Conservation (phyloP, 2,329 filamentous ascomycete species). For the Microthyrium microscopicum region DNA sequence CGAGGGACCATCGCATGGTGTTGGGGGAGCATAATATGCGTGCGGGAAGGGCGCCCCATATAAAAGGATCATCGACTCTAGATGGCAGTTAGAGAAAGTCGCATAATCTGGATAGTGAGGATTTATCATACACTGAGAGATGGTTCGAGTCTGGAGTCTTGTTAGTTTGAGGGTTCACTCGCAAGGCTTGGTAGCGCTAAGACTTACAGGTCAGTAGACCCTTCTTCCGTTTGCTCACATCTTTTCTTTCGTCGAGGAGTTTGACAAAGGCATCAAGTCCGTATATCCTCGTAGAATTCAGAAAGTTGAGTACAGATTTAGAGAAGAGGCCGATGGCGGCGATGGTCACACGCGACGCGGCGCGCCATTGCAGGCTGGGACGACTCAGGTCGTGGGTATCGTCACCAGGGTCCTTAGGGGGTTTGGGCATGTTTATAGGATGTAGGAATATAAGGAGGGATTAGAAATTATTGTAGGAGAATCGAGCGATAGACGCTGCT, state of each 20-base stretch:
- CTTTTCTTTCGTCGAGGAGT: constrained; percentile 55
- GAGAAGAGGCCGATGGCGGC: constrained; percentile 54
- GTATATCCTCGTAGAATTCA: constrained; percentile 60
- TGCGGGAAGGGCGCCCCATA: constrained; percentile 79
- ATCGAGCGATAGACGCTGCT: no score
- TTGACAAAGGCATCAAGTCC: constrained; percentile 62
- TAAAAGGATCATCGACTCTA: constrained; percentile 83
- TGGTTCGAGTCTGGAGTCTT: constrained; percentile 86
- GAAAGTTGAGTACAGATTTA: constrained; percentile 55
- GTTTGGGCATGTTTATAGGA: no score
- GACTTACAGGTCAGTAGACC: constrained; percentile 73
- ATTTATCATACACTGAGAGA: constrained; percentile 59
- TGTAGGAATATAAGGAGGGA: no score
- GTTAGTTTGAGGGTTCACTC: no score
- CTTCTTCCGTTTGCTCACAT: constrained; percentile 48
- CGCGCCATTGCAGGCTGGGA: constrained; percentile 38
- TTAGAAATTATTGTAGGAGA: no score
- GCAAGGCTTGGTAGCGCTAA: no score
- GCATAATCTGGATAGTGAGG: neutral
- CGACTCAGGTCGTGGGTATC: no score
- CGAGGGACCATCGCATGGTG: constrained; percentile 76
- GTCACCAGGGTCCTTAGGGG: no score
- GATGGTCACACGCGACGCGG: constrained; percentile 59
- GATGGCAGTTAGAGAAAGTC: constrained; percentile 9
- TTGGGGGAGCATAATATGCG: constrained; percentile 53